Base-by-base conservation (phyloP, 169 alveolate genomes). In the Amoebophrya sp. region DNA sequence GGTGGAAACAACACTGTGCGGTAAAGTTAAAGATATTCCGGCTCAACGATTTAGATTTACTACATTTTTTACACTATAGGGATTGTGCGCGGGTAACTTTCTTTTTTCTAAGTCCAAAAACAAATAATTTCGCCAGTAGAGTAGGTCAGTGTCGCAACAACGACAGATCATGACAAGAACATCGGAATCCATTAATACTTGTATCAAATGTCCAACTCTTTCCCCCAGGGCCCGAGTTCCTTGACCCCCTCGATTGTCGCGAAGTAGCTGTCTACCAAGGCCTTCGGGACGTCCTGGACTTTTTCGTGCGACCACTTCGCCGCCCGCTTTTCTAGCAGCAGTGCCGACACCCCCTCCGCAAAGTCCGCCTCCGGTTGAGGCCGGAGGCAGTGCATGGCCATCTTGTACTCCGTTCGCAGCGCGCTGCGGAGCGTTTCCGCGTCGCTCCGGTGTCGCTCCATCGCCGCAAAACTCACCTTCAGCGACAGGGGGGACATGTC, bases 291-390 rank as follows among this genome's bases (percentile, higher is more conserved):
- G 39, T 66, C 38, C 35, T 66, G 39, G 35, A 66, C 83, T 2
- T 25, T 25, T 25, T 25, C 83, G 83, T 66, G 83, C 35, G 83
- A 2, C 83, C 83, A 66, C 83, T 66, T 66, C 38, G 83, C 83
- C 38, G 2, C 18, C 10, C 83, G 12, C 83, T 66, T 66, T 3
- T 66, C 83, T 3, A 66, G 83, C 83, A 66, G 35, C 83, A 66
- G 83, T 0, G 83, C 83, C 35, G 83, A 0, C 32, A 66, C 83
- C 10, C 83, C 83, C 83, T 66, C 83, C 35, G 83, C 83, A 25
- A 66, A 66, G 83, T 66, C 83, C 83, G 83, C 83, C 35, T 66
- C 83, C 83, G 83, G 83, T 25, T 66, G 83, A 0, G 83, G 83
- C 32, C 83, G 83, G 10, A 66, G 83, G 35, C 83, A 66, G 83